Base-by-base conservation (phyloP, 2,329 filamentous ascomycete genomes). In the Fusarium mangiferae region DNA sequence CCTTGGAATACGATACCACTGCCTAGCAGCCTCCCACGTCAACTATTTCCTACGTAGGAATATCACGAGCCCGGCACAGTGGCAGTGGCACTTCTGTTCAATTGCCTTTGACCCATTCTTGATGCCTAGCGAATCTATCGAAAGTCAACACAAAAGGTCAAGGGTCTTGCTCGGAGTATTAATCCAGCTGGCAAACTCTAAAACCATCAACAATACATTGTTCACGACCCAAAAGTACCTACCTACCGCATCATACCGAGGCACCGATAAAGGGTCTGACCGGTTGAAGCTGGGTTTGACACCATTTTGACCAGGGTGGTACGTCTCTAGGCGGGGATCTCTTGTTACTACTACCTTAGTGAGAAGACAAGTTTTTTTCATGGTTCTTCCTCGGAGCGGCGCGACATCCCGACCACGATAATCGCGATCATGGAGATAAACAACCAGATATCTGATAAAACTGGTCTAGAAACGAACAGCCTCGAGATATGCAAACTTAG, bases 1-100 rank as follows among this genome's bases (percentile, higher is more conserved):
- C 48, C 61, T 60, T 59, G 66, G 59, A 55, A 68, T 56, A 46
- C 36, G 54, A 60, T 69, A 44, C 52, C 57, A 62, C 63, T 60
- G 26, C n/a, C 65, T 60, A 52, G 58, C 60, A 66, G 61, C 68
- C 70, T 72, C 75, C 54, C 68, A 73, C 62, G 52, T 74, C 73
- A 76, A 68, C 41, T 60, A 61, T 48, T 48, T 57, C 66, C 67
- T 55, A 57, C 49, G 35, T 41, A 76, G 72, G 62, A 42, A 55
- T 68, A 46, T 46, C 30, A 57, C 46, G 42, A 59, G 42, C 67
- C 56, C 39, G 35, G 36, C 44, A 58, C 41, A 44, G 24, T 38
- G 45, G 59, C 58, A 72, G 71, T 69, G 63, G 45, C 52, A 59
- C 68, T 72, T 63, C 44, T 62, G 57, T 60, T 62, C 54, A 28